Conservation (phyloP, 2,329 filamentous ascomycete species). For the Xylariaceae sp. region DNA sequence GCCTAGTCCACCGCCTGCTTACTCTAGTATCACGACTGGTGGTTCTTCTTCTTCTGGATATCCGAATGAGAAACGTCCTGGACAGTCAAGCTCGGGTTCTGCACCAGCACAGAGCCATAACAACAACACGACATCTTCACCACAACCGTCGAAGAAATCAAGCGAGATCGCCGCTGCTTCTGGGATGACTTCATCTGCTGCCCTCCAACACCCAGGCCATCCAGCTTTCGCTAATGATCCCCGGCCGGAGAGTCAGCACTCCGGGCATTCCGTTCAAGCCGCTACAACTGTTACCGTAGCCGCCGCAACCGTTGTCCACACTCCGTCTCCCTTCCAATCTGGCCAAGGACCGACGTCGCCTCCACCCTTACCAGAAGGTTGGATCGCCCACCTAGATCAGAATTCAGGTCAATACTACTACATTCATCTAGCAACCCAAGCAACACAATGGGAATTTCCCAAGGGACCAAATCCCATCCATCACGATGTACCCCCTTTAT, state of each 20-base stretch:
- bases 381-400: constrained; percentile 94
- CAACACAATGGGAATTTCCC: constrained; percentile 98
- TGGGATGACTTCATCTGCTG: constrained; percentile 39
- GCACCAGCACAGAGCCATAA: constrained; percentile 23
- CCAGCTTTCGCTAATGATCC: constrained; percentile 88
- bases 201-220: constrained; percentile 60
- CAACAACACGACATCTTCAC: constrained; percentile 25
- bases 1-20: constrained; percentile 88
- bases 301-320: constrained; percentile 29
- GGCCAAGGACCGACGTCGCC: constrained; percentile 65
- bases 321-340: constrained; percentile 40
- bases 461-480: constrained; percentile 89
- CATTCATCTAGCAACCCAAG: constrained; percentile 90
- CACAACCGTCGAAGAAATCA: constrained; percentile 29
- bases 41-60: constrained; percentile 51
- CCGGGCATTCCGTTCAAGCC: constrained; percentile 42
- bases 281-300: background rate
- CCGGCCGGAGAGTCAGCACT: constrained; percentile 43
- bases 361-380: constrained; percentile 90
- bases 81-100: constrained; percentile 26
- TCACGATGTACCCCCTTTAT: constrained; percentile 74
- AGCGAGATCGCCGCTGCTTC: constrained; percentile 28
- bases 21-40: constrained; percentile 66
- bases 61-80: constrained; percentile 68
- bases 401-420: constrained; percentile 99